Evolutionary conservation across 495 filamentous ascomycete species (phyloP).

Genomic region (Aspergillus leporis): DNA sequence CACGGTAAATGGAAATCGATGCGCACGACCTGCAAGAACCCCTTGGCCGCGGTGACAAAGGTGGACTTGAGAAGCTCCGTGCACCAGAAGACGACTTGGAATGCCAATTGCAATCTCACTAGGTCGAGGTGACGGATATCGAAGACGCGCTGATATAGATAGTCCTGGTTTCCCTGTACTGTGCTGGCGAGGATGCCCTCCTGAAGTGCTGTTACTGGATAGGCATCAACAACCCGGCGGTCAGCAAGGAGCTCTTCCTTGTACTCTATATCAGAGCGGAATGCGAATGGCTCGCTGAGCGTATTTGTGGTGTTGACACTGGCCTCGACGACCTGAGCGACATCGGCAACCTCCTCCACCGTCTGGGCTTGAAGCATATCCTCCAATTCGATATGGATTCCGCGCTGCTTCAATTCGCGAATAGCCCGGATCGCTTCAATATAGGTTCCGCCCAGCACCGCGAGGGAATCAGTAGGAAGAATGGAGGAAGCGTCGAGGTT

Average conservation of each 20-base stretch:
- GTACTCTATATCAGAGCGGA: slow-evolving; percentile 2
- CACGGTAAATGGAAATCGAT: slow-evolving; percentile 39
- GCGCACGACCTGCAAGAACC: slow-evolving; percentile 54
- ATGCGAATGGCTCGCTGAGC: slow-evolving; percentile 7
- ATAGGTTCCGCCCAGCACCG: slow-evolving; percentile 53
- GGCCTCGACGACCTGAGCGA: slow-evolving; percentile 3
- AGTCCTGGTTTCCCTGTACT: slow-evolving; percentile 40
- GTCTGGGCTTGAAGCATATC: slow-evolving; percentile 25
- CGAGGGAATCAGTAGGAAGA: slow-evolving; percentile 49
- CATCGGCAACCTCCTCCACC: slow-evolving; percentile 25
- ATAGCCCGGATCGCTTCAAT: slow-evolving; percentile 53
- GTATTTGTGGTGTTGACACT: background rate
- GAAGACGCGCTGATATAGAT: slow-evolving; percentile 32
- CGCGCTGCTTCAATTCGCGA: slow-evolving; percentile 1
- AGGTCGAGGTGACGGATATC: slow-evolving; percentile 38
- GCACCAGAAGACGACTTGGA: slow-evolving; percentile 21
- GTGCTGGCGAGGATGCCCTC: slow-evolving; percentile 40
- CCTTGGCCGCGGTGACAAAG: slow-evolving; percentile 44
- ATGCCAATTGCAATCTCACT: slow-evolving; percentile 37
- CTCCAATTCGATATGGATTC: slow-evolving; percentile 24
- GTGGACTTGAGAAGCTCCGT: slow-evolving; percentile 59
- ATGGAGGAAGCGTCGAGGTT: slow-evolving; percentile 25
- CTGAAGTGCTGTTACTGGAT: slow-evolving; percentile 54
- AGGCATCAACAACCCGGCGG: slow-evolving; percentile 32
- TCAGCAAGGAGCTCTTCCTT: slow-evolving; percentile 33